These are phyloP conservation scores for Amniculicola lignicola DNA, from an alignment of 495 filamentous ascomycete species.

Conservation along the genomic window DNA sequence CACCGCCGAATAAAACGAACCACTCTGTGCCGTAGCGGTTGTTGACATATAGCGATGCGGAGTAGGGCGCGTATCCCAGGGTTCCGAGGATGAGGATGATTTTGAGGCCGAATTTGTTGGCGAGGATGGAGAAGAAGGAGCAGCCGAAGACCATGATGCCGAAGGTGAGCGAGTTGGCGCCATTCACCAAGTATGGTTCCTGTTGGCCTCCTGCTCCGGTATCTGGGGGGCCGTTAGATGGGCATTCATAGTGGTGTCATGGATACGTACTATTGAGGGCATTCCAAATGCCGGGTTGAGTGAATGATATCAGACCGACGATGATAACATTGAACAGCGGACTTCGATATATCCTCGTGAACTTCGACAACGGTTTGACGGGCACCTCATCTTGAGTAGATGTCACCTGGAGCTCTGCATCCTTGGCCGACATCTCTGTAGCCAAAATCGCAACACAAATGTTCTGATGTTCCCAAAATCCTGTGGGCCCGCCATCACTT, in stretches of 20 bases:
- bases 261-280: constrained; percentile 48
- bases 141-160: constrained; percentile 57
- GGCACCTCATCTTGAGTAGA: neutral
- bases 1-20: constrained; percentile 57
- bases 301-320: constrained; percentile 55
- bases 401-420: neutral
- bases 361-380: neutral
- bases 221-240: constrained; percentile 21
- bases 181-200: constrained; percentile 56
- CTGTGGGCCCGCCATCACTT: too few species aligned
- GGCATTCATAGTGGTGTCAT: neutral
- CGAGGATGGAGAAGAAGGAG: constrained; percentile 51
- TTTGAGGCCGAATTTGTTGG: constrained; percentile 54
- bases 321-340: constrained; percentile 56
- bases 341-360: constrained; percentile 47
- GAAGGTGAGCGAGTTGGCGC: constrained; percentile 57
- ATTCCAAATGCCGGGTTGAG: constrained; percentile 60
- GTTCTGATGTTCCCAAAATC: too few species aligned
- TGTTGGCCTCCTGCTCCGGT: constrained; percentile 58
- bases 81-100: constrained; percentile 55
- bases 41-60: constrained; percentile 56
- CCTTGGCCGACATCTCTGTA: neutral
- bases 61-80: constrained; percentile 56
- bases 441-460: too few species aligned
- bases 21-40: constrained; percentile 57